Percentiles rank a stretch among this genome's conserved stretches.
phyloP scores from a whole-genome alignment of 2,329 filamentous ascomycete species.

The Diatrype stigma region DNA sequence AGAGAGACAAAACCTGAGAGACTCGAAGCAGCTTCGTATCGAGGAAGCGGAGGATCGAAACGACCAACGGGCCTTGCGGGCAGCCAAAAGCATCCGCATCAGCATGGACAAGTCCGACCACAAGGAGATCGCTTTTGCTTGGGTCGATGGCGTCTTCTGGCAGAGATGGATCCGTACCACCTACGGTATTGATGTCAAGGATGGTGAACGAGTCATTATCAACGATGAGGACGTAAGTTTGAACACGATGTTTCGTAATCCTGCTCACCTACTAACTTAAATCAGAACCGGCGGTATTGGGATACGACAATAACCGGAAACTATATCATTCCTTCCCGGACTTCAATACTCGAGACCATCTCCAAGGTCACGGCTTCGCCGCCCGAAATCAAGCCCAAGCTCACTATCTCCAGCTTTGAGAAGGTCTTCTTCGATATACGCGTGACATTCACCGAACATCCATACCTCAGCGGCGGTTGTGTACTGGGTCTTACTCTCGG shows the following conservation, averaged over 20 bases:
- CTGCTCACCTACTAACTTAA: conserved; percentile 29
- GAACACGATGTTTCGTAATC: not conserved
- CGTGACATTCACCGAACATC: conserved; percentile 54
- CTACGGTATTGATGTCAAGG: conserved; percentile 82
- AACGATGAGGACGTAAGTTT: conserved; percentile 90
- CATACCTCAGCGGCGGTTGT: conserved; percentile 54
- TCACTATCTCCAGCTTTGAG: conserved; percentile 68
- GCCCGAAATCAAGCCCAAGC: conserved; percentile 70
- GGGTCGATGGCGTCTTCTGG: conserved; percentile 97
- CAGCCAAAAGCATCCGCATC: conserved; percentile 87
- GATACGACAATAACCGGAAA: conserved; percentile 86
- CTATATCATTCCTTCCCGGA: conserved; percentile 82
- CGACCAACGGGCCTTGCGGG: conserved; percentile 79
- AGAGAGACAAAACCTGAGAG: conserved; percentile 86
- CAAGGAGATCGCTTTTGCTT: conserved; percentile 90
- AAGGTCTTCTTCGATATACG: conserved; percentile 67
- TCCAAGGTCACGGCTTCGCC: conserved; percentile 65
- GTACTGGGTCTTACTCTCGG: conserved; percentile 54
- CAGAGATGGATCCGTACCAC: conserved; percentile 95
- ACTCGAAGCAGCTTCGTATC: conserved; percentile 90
- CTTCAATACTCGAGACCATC: conserved; percentile 84
- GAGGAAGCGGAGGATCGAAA: conserved; percentile 93
- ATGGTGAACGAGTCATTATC: conserved; percentile 90
- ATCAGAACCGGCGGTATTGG: conserved; percentile 88
- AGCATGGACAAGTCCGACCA: conserved; percentile 83